Percentiles rank a stretch among this genome's conserved stretches.
phyloP scores from a whole-genome alignment of 345 rosid genomes.

The Rhizophora apiculata region DNA sequence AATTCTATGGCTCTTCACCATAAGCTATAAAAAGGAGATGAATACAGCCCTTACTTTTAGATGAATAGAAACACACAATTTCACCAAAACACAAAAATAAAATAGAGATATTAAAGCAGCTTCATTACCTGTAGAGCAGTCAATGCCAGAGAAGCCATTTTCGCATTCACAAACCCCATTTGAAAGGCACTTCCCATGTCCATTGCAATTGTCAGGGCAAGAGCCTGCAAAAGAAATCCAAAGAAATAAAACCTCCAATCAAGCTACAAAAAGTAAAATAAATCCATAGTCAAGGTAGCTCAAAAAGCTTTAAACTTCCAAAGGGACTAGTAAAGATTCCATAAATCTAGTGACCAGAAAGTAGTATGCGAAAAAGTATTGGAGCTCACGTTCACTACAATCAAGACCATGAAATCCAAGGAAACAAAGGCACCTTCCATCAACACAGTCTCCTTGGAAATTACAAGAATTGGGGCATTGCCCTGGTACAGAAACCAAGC shows the following conservation, averaged over 20 bases:
- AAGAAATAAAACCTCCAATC: background rate
- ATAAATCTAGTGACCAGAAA: background rate
- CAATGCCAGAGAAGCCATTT: conserved; percentile 79
- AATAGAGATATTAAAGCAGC: background rate
- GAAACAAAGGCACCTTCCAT: conserved; percentile 83
- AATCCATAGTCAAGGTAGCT: background rate
- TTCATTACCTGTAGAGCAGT: conserved; percentile 86
- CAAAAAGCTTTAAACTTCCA: too few species aligned
- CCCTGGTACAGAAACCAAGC: conserved; percentile 53
- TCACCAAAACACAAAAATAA: background rate
- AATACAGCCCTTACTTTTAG: background rate
- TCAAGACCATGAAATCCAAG: conserved; percentile 88
- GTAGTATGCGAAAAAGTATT: conserved; percentile 9
- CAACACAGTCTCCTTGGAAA: conserved; percentile 89
- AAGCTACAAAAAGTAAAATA: background rate
- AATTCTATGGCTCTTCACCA: background rate
- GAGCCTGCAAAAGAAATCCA: conserved; percentile 46
- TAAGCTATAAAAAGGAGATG: background rate
- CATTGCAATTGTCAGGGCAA: conserved; percentile 82
- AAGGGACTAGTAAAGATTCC: background rate
- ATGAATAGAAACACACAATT: background rate
- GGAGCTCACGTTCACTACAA: conserved; percentile 74
- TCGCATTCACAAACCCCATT: conserved; percentile 73
- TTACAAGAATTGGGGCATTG: conserved; percentile 79
- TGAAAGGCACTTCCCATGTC: conserved; percentile 74